Conservation (phyloP, 345 rosid species). For the Clausena lansium region DNA sequence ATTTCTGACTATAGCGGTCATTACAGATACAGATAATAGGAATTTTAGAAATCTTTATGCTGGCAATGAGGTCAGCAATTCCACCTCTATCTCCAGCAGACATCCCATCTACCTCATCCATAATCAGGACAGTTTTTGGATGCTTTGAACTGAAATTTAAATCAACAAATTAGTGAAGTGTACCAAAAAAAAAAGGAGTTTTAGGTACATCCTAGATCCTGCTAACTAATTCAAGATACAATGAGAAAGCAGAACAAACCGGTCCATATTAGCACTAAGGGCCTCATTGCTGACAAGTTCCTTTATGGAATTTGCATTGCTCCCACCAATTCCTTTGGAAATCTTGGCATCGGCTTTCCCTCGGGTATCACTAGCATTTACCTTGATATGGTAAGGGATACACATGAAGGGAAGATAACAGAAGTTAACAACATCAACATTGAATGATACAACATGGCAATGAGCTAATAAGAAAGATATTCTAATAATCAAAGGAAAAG, state of each 20-base stretch:
- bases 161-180: slow-evolving; percentile 9
- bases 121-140: slow-evolving; percentile 79
- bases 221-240: slow-evolving; percentile 6
- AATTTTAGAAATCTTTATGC: slow-evolving; percentile 89
- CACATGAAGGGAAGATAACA: neutral
- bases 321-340: slow-evolving; percentile 87
- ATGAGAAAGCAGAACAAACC: slow-evolving; percentile 36
- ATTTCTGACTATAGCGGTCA: slow-evolving; percentile 96
- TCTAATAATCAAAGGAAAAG: neutral
- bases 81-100: slow-evolving; percentile 99
- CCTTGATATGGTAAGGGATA: slow-evolving; percentile 36
- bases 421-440: slow-evolving; percentile 5
- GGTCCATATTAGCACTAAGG: slow-evolving; percentile 54
- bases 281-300: slow-evolving; percentile 93
- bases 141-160: slow-evolving; percentile 59
- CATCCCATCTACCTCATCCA: slow-evolving; percentile 99
- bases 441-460: slow-evolving; percentile 7
- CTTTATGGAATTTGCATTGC: slow-evolving; percentile 92
- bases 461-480: slow-evolving; percentile 9
- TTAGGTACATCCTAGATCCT: neutral
- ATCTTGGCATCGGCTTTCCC: slow-evolving; percentile 90
- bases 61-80: slow-evolving; percentile 93
- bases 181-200: neutral
- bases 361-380: slow-evolving; percentile 97
- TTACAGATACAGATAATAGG: slow-evolving; percentile 98